Percentiles rank a stretch among this genome's conserved stretches.
Evolutionary conservation across 2,329 filamentous ascomycete species (phyloP).

Genomic region (Monilinia laxa): DNA sequence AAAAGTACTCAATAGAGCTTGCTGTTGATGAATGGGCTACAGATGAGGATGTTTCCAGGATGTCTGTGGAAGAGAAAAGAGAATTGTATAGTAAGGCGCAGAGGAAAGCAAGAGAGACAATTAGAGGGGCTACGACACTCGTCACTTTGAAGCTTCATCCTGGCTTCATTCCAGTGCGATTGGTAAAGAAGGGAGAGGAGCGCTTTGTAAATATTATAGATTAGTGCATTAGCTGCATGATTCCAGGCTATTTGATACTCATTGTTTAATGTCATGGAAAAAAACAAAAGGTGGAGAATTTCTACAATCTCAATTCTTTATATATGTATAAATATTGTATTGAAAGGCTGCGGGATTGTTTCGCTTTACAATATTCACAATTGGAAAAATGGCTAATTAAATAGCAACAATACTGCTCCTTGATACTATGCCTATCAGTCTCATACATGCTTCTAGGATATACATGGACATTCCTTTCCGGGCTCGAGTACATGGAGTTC

Average conservation of each 20-base stretch:
- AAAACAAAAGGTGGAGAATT: not conserved
- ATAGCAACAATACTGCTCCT: not conserved
- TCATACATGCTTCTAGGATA: not conserved
- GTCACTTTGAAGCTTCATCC: slow-evolving; percentile 71
- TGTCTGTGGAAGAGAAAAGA: slow-evolving; percentile 31
- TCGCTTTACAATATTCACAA: not conserved
- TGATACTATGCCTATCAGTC: not conserved
- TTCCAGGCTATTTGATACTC: slow-evolving; percentile 13
- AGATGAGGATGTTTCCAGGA: slow-evolving; percentile 34
- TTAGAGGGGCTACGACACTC: slow-evolving; percentile 53
- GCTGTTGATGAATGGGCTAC: slow-evolving; percentile 37
- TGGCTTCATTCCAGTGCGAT: slow-evolving; percentile 58
- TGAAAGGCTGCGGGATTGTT: not conserved
- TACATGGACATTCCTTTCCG: slow-evolving; percentile 12
- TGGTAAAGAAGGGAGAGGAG: slow-evolving; percentile 70
- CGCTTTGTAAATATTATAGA: slow-evolving; percentile 53
- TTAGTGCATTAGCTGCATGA: slow-evolving; percentile 16
- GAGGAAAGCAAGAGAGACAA: slow-evolving; percentile 47
- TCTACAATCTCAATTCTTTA: not conserved
- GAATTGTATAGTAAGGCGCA: slow-evolving; percentile 35
- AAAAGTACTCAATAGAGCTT: slow-evolving; percentile 36
- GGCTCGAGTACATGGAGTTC: slow-evolving; percentile 11
- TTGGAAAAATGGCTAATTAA: not conserved
- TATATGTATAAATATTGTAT: not conserved
- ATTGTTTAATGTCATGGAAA: not conserved